Evolutionary conservation across 2,329 filamentous ascomycete species (phyloP), one percentile per base, ranked within the genome.

Genomic region (Hypomyces rosellus): DNA sequence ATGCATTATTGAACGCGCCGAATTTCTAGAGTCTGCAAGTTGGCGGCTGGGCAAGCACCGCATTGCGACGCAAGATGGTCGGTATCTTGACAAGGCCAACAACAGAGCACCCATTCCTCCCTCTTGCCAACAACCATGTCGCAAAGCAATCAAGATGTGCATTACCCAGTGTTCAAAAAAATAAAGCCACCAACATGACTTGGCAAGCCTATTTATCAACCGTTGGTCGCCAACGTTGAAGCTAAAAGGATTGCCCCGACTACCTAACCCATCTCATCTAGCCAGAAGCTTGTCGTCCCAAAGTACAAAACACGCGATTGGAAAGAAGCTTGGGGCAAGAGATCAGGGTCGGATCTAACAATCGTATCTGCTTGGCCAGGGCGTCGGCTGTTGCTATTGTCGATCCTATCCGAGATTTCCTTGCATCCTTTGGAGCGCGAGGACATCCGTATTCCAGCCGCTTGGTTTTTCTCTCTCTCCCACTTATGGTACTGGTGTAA

Each of bases 301-400:
- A 46, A 50, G 43, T 36, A 33, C 33, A 15, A n/a, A 46, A 22
- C 33, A 37, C 39, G 9, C 25, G 25, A 30, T 30, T 8, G 34
- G 38, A 33, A 18, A 42, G 40, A 46, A 42, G 48, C 48, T 45
- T 38, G 34, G 51, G 46, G 51, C 48, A 43, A 46, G 16, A 30
- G 48, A 46, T 50, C 37, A 42, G 34, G 25, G 42, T 37, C 36
- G 33, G n/a, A 45, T 38, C 36, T 43, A 30, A 46, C 51, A 54
- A 54, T 54, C 39, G 48, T 15, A 39, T 44, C 50, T 41, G 40
- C 40, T 18, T 44, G 44, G 45, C 30, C 41, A 15, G 30, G 25
- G 45, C 25, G 40, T 38, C 34, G 16, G 36, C 39, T 42, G 39
- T 51, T 54, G 43, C 44, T 54, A 51, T 54, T 54, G 51, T 54